Percentiles rank a stretch among this genome's conserved stretches.
Evolutionary conservation across 768 basidiomycete genomes (phyloP).

Genomic region (Lentinula boryana): DNA sequence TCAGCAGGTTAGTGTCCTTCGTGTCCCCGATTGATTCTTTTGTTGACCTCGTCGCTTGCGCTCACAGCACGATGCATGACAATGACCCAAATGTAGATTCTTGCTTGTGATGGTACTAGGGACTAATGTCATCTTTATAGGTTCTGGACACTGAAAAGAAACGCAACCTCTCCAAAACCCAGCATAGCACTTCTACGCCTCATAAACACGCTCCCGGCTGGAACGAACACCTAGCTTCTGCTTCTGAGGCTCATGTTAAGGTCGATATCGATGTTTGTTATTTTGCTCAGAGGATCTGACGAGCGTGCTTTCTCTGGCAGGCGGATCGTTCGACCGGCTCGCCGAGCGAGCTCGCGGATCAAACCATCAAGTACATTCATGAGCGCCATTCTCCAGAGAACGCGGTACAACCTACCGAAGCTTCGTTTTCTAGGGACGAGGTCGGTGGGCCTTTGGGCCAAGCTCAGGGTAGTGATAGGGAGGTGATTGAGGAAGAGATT

Average conservation of each 20-base stretch:
- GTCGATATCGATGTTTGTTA: neutral
- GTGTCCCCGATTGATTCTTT: neutral
- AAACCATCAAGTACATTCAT: slow-evolving; percentile 3
- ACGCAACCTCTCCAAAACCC: slow-evolving; percentile 1
- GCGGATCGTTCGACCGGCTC: slow-evolving; percentile 3
- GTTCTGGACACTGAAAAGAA: slow-evolving; percentile 3
- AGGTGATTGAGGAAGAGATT: neutral
- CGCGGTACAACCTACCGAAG: neutral
- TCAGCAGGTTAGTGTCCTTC: neutral
- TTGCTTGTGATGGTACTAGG: neutral
- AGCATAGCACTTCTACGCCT: slow-evolving; percentile 4
- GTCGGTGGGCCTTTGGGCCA: neutral
- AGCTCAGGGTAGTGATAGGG: neutral
- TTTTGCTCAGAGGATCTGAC: neutral
- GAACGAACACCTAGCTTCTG: slow-evolving; percentile 4
- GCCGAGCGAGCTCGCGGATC: neutral
- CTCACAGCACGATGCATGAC: slow-evolving; percentile 4
- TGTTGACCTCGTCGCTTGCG: neutral
- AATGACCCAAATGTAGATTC: slow-evolving; percentile 1
- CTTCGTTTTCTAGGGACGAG: neutral
- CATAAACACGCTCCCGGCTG: slow-evolving; percentile 4
- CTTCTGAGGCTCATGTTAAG: slow-evolving; percentile 7
- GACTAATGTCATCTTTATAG: neutral
- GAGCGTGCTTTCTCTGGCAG: neutral
- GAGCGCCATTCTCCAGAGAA: neutral